Evolutionary conservation across 805 yeast genomes (phyloP).

Genomic region (Clavispora fructus): DNA sequence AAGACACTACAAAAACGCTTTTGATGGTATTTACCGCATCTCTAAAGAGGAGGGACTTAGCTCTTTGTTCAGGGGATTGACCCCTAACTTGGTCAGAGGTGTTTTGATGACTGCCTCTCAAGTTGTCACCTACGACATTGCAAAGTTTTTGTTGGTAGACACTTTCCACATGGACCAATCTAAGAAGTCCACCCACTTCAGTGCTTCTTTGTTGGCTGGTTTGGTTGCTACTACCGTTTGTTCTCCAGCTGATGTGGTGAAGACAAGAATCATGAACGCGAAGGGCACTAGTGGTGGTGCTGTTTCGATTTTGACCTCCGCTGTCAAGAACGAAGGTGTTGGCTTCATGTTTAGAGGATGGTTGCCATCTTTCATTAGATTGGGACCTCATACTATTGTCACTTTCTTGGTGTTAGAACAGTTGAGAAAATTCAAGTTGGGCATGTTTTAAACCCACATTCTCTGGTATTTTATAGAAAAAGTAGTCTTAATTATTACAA

Average conservation of each 20-base stretch:
- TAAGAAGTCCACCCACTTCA: conserved; percentile 66
- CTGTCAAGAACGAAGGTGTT: conserved; percentile 66
- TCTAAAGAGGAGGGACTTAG: conserved; percentile 52
- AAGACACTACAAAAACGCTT: conserved; percentile 70
- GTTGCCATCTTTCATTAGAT: conserved; percentile 80
- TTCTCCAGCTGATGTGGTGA: conserved; percentile 88
- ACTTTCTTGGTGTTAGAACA: conserved; percentile 67
- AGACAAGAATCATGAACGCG: conserved; percentile 81
- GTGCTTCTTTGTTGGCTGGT: conserved; percentile 77
- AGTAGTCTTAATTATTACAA: not conserved
- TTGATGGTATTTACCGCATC: conserved; percentile 68
- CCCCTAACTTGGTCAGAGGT: conserved; percentile 76
- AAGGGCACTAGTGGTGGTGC: conserved; percentile 44
- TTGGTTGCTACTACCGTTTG: conserved; percentile 87
- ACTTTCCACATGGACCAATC: conserved; percentile 48
- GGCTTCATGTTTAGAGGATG: conserved; percentile 86
- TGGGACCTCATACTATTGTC: conserved; percentile 77
- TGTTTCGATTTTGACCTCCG: conserved; percentile 42
- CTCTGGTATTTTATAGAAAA: conserved; percentile 20
- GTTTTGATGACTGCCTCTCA: conserved; percentile 87
- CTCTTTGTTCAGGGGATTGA: conserved; percentile 66
- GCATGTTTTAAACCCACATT: conserved; percentile 41
- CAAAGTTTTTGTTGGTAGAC: conserved; percentile 56
- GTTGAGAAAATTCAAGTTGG: conserved; percentile 48
- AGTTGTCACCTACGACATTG: conserved; percentile 80